Conservation (phyloP, 495 filamentous ascomycete species). For the Penicillium malachiteum region DNA sequence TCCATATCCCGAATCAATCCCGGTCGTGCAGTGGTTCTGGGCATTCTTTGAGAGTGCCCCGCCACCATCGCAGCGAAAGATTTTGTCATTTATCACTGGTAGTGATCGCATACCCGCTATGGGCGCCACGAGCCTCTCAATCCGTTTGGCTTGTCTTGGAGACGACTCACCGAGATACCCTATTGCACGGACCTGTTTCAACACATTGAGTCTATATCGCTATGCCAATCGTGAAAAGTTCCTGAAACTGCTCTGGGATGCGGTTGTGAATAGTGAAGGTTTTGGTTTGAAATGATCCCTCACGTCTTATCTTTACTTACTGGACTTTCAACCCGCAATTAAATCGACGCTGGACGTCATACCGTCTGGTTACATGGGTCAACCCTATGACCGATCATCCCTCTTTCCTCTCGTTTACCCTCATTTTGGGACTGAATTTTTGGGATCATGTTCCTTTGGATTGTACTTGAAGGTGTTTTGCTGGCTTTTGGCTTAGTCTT, state of each 20-base stretch:
- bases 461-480: neutral
- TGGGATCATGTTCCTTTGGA: neutral
- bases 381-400: neutral
- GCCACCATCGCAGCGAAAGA: constrained; percentile 68
- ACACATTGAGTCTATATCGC: constrained; percentile 73
- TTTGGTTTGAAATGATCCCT: constrained; percentile 78
- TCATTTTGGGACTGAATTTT: neutral
- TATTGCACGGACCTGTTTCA: constrained; percentile 89
- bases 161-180: constrained; percentile 75
- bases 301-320: too few species aligned
- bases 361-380: neutral
- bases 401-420: neutral
- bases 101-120: constrained; percentile 91
- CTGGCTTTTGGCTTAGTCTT: neutral
- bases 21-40: constrained; percentile 87
- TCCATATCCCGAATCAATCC: constrained; percentile 52
- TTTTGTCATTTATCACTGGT: constrained; percentile 89
- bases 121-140: constrained; percentile 78
- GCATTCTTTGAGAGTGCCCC: constrained; percentile 66
- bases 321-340: neutral
- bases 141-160: constrained; percentile 72
- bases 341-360: constrained; percentile 4
- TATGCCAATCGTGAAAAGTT: constrained; percentile 65
- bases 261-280: constrained; percentile 86
- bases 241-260: constrained; percentile 75